Evolutionary conservation across 768 basidiomycete species (phyloP).

Genomic region (Termitomyces sp.): DNA sequence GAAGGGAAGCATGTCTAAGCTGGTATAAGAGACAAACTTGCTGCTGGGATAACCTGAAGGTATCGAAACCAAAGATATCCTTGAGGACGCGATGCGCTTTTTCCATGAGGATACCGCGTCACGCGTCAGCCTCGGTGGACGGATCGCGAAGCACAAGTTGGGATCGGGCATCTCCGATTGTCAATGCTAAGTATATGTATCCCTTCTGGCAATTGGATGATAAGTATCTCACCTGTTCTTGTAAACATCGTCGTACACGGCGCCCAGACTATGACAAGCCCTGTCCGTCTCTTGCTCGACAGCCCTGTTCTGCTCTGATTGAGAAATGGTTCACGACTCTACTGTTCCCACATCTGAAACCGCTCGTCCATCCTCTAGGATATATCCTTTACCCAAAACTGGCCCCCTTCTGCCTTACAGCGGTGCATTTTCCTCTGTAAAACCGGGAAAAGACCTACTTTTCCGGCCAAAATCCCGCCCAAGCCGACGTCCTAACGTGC

Average conservation of each 20-base stretch:
- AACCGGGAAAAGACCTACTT: neutral
- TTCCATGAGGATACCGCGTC: neutral
- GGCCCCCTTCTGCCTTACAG: slow-evolving; percentile 3
- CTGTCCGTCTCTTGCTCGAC: neutral
- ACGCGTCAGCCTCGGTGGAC: neutral
- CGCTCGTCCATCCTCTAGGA: slow-evolving; percentile 1
- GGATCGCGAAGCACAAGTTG: neutral
- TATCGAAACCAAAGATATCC: neutral
- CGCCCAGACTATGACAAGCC: slow-evolving; percentile 10
- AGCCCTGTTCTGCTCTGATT: neutral
- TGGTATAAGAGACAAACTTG: neutral
- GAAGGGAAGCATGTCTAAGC: neutral
- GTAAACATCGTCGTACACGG: neutral
- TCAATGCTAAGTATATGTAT: neutral
- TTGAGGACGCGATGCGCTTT: neutral
- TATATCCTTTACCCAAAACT: neutral
- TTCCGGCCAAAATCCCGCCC: neutral
- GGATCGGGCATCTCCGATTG: slow-evolving; percentile 13
- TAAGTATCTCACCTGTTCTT: neutral
- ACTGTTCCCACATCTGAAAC: neutral
- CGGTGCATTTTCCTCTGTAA: neutral
- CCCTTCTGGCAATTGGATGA: neutral
- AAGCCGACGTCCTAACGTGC: neutral
- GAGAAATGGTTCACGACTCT: neutral
- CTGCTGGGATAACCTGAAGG: neutral